Percentiles rank a stretch among this genome's conserved stretches.
These are phyloP conservation scores for Penicillium crystallinum DNA, from an alignment of 495 filamentous ascomycete genomes.

Conservation along the genomic window DNA sequence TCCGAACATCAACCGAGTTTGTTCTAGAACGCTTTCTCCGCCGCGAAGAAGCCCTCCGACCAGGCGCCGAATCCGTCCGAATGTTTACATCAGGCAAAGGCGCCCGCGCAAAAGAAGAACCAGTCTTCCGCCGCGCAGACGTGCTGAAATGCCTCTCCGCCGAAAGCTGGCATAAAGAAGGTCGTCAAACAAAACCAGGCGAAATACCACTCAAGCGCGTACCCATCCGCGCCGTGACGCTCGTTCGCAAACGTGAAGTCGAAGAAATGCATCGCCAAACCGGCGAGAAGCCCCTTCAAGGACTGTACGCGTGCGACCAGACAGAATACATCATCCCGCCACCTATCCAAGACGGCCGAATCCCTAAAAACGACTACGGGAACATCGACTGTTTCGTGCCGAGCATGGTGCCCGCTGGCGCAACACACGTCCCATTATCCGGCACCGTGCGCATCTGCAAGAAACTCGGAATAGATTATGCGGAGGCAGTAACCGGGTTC, in stretches of 20 bases:
- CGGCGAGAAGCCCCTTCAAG: slow-evolving; percentile 80
- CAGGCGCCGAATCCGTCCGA: slow-evolving; percentile 63
- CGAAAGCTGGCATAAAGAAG: slow-evolving; percentile 98
- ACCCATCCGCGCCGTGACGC: slow-evolving; percentile 84
- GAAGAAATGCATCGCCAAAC: slow-evolving; percentile 73
- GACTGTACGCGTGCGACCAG: slow-evolving; percentile 77
- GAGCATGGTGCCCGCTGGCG: slow-evolving; percentile 83
- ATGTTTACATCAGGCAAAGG: slow-evolving; percentile 67
- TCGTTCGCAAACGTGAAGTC: slow-evolving; percentile 82
- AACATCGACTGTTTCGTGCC: slow-evolving; percentile 96
- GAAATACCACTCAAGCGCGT: slow-evolving; percentile 78
- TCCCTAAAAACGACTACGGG: slow-evolving; percentile 91
- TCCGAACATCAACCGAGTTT: slow-evolving; percentile 80
- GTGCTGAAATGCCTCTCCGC: slow-evolving; percentile 81
- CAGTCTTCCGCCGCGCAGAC: slow-evolving; percentile 75
- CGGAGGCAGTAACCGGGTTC: slow-evolving; percentile 93
- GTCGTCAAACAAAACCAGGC: slow-evolving; percentile 64
- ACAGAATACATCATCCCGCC: slow-evolving; percentile 88
- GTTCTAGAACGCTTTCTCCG: slow-evolving; percentile 83
- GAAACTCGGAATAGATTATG: slow-evolving; percentile 78
- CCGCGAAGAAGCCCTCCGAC: slow-evolving; percentile 83
- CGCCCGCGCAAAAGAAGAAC: slow-evolving; percentile 64
- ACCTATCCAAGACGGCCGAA: slow-evolving; percentile 77
- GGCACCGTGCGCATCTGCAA: slow-evolving; percentile 77
- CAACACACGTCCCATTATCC: slow-evolving; percentile 74